Evolutionary conservation across 495 filamentous ascomycete species (phyloP), one percentile per base, ranked within the genome.

Genomic region (Talaromyces adpressus): DNA sequence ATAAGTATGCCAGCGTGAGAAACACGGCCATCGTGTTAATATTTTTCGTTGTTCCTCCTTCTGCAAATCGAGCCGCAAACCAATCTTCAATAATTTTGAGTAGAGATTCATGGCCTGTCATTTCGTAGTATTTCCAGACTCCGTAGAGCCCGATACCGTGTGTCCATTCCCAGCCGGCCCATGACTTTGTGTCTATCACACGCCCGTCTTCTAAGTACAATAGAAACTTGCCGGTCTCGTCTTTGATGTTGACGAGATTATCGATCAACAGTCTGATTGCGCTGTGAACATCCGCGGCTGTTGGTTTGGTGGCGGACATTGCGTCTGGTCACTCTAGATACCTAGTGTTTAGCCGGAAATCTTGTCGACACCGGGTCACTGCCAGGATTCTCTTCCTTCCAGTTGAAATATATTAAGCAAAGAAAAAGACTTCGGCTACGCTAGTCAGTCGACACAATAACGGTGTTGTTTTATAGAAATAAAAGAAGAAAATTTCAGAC

Each of bases 111-210:
- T 85, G 80, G 22, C 81, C 83, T 0, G 86, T 89, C 36, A 91
- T 69, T 53, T 83, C 80, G 76, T 90, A 85, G 78, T 91, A 90
- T 60, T 89, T 84, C 84, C 85, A 91, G 54, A 91, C 81, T n/a
- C 89, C 87, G 69, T 90, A 90, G 5, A 91, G 80, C 0, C 89
- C 88, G 63, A 91, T 84, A 6, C 89, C 88, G 71, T 91, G 89
- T 4, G 89, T 91, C 89, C 89, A 91, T 77, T 91, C 89, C 88
- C 88, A 91, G 65, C 84, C 86, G 47, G 83, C 72, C 89, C 88
- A 91, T 47, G 86, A 88, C 72, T 91, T 91, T 18, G 89, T 91
- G 69, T 91, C 89, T 64, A 91, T 90, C 34, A 91, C 75, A 27
- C 89, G 84, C 36, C 88, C 89, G 64, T 91, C 88, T 7, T 78